phyloP scores from a whole-genome alignment of 1,284 basidiomycete species.

The Dichomitus squalens region DNA sequence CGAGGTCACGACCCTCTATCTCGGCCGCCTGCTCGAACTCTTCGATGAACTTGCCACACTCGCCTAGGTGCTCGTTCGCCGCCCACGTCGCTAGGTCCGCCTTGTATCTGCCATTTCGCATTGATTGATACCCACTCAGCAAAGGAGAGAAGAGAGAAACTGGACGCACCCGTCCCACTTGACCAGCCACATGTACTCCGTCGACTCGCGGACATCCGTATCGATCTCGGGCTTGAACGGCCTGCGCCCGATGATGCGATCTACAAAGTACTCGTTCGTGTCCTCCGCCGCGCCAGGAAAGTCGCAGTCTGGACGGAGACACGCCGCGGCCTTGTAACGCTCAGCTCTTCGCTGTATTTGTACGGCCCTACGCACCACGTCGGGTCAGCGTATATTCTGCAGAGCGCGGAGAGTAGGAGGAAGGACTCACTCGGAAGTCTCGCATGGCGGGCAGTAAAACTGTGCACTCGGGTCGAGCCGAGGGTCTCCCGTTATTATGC shows the following conservation, averaged over 20 bases:
- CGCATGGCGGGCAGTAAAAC: constrained; percentile 20
- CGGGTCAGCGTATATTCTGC: background rate
- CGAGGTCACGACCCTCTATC: constrained; percentile 17
- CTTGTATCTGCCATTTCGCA: constrained; percentile 10
- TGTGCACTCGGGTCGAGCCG: constrained; percentile 16
- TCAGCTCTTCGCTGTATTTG: constrained; percentile 9
- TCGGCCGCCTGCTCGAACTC: constrained; percentile 22
- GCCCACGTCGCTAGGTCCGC: constrained; percentile 20
- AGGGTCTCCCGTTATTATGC: constrained; percentile 10
- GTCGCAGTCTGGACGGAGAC: constrained; percentile 24
- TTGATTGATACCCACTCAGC: background rate
- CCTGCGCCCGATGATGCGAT: constrained; percentile 24
- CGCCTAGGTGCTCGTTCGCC: constrained; percentile 15
- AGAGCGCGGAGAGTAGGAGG: background rate
- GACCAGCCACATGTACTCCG: constrained; percentile 19
- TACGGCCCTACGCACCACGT: background rate
- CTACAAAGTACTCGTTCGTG: constrained; percentile 24
- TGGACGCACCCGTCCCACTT: constrained; percentile 23
- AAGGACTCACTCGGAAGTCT: constrained; percentile 13
- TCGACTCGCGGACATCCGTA: constrained; percentile 1
- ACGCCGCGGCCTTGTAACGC: constrained; percentile 17
- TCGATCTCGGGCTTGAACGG: constrained; percentile 15
- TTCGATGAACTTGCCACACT: constrained; percentile 19
- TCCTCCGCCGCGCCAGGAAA: constrained; percentile 18
- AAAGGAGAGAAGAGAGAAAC: background rate